Evolutionary conservation across 805 yeast species (phyloP), one percentile per base, ranked within the genome.

Genomic region (Zygosaccharomyces bailii): DNA sequence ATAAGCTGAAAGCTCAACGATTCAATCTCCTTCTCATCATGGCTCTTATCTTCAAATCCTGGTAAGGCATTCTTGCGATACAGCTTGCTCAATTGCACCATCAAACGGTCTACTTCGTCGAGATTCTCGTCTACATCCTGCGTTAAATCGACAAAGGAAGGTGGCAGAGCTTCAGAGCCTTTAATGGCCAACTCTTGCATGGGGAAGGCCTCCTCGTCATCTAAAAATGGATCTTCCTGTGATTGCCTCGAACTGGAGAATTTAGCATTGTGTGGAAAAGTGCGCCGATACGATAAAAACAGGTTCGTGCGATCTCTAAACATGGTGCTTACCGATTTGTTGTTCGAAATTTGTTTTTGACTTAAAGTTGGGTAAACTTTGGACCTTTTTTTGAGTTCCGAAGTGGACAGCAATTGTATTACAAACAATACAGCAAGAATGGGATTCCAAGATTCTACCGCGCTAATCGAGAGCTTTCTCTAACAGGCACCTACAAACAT

Each of bases 221-320:
- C 53, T 14, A 55, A 46, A 46, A 40, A 53, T 39, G 36, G 57
- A 54, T 44, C 63, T 29, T 34, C 53, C 42, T 65, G 54, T n/a
- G 57, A 49, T 25, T 59, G 62, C 43, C 20, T 45, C 34, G 35
- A 42, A 21, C 49, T 82, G 76, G 44, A 27, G 83, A 72, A 17
- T 83, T 82, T 57, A 74, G 80, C 56, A 49, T 75, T 78, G 53
- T 89, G 89, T 0, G 96, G 95, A 45, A 82, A 84, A 8, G 98
- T 89, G 48, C 93, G 79, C 51, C 99, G 79, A 61, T 86, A 91
- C 36, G 97, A 88, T 17, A 89, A 70, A 65, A 75, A 91, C 52
- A 91, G 74, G 60, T 90, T 91, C n/a, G 99, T 93, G 63, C 97
- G 74, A 67, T 93, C 98, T 63, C 98, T 75, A 59, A 85, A 86